A percentile compares a stretch with the other conserved stretches of the same genome.
These are phyloP conservation scores for Prunus campanulata DNA, from an alignment of 306 rosid genomes.

Conservation along the genomic window DNA sequence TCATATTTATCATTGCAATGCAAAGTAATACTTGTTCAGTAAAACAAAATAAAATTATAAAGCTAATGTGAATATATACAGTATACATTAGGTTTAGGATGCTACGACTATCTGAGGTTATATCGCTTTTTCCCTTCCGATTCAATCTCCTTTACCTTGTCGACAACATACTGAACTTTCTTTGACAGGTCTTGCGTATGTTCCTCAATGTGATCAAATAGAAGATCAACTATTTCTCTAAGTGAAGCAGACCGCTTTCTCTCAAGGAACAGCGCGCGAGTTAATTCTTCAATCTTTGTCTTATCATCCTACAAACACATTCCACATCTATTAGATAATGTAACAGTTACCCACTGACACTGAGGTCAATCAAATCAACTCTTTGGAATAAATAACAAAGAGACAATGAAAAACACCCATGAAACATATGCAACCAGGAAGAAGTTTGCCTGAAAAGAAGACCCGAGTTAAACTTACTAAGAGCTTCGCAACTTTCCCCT, in stretches of 20 bases:
- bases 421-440: too few species aligned
- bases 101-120: conserved; percentile 6
- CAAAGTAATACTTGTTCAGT: not conserved
- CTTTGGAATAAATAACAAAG: too few species aligned
- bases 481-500: not conserved
- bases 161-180: conserved; percentile 19
- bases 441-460: too few species aligned
- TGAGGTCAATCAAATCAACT: too few species aligned
- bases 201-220: conserved; percentile 32
- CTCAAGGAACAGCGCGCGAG: conserved; percentile 28
- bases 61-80: conserved; percentile 8
- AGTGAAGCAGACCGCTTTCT: conserved; percentile 38
- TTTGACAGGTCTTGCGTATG: conserved; percentile 31
- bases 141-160: conserved; percentile 30
- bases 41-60: not conserved
- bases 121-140: conserved; percentile 16
- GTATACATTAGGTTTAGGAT: not conserved
- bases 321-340: not conserved
- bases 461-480: not conserved
- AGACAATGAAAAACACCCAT: too few species aligned
- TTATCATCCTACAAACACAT: conserved; percentile 21
- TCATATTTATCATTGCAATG: not conserved
- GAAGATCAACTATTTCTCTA: conserved; percentile 30
- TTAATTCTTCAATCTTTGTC: conserved; percentile 29
- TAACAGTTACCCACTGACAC: not conserved